Base-by-base conservation (phyloP, 2,329 filamentous ascomycete species). In the Arthrobotrys entomopaga region DNA sequence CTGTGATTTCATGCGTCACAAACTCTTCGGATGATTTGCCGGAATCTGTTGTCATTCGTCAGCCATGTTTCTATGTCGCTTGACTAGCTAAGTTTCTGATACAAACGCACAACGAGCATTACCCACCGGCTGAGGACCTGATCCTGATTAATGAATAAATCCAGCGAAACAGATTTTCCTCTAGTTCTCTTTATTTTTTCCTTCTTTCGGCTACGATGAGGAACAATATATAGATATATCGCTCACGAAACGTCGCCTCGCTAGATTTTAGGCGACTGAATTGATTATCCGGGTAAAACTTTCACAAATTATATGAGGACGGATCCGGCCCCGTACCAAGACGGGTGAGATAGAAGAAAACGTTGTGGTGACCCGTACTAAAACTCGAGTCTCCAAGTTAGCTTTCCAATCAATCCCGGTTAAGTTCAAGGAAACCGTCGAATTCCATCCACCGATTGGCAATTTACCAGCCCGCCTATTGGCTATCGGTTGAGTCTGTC, bases 271-370 rank as follows among this genome's bases (percentile, higher is more conserved):
- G 54, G 48, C 57, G 64, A 59, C 24, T 54, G 57, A 65, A 50
- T 22, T 50, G 26, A 54, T 34, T 48, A 16, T 13, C 57, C 65
- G 65, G 65, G 60, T 73, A 72, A 72, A n/a, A 71, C 53, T 53
- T 57, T 58, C 50, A 58, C 40, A 56, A 34, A 72, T 65, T 50
- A 61, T 61, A 56, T 63, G 60, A 66, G 29, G 29, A 34, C 6
- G 7, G 48, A 61, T 53, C n/a, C 61, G 40, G 26, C 40, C 57
- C 69, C 61, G 69, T 65, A 56, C 56, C 38, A 38, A 64, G 48
- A 40, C 60, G 67, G 56, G 19, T 43, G 59, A 29, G 26, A 43
- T 16, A 22, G 54, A 54, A 50, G 52, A 43, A 61, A 57, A 57
- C 29, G 46, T 53, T 26, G 56, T 8, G 13, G 34, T 38, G 38